phyloP scores from a whole-genome alignment of 306 rosid genomes.

The Styphnolobium japonicum region DNA sequence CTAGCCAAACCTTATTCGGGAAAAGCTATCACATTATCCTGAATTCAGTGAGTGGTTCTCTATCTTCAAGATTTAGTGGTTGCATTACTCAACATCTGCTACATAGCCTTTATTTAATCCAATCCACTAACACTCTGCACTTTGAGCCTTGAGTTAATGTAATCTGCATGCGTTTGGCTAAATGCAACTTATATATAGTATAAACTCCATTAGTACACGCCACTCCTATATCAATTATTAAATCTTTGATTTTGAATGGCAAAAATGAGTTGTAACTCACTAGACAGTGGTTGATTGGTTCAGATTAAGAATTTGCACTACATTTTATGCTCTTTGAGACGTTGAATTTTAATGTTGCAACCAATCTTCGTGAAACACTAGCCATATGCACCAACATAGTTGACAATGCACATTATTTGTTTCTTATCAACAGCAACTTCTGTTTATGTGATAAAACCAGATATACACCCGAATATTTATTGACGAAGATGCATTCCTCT shows the following conservation, averaged over 20 bases:
- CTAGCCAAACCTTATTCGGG: neutral
- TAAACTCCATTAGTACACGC: neutral
- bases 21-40: neutral
- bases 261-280: slow-evolving; percentile 28
- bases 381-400: neutral
- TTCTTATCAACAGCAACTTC: neutral
- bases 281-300: neutral
- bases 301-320: neutral
- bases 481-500: slow-evolving; percentile 22
- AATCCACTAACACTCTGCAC: slow-evolving; percentile 23
- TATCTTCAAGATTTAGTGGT: neutral
- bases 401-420: neutral
- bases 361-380: neutral
- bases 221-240: neutral
- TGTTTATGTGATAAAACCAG: neutral
- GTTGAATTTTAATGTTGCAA: neutral
- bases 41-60: neutral
- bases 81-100: neutral
- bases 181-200: neutral
- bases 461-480: neutral
- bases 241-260: neutral
- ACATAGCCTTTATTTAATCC: neutral
- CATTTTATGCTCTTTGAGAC: neutral
- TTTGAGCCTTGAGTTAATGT: slow-evolving; percentile 19
- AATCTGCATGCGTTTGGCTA: neutral